phyloP scores from a whole-genome alignment of 495 filamentous ascomycete genomes.

The Penicillium robsamsonii region DNA sequence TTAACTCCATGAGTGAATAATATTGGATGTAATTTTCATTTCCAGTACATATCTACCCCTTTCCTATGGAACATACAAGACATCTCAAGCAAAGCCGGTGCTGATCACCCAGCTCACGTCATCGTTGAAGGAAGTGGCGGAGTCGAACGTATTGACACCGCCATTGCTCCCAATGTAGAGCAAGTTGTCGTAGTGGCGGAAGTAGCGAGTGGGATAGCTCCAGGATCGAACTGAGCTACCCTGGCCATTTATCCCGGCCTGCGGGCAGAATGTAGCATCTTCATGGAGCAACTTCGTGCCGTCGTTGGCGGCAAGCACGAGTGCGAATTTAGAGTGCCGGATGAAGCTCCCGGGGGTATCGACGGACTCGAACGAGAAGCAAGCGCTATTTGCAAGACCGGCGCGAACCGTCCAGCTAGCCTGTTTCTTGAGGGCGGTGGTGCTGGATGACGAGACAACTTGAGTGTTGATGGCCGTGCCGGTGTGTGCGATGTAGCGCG shows the following conservation, averaged over 20 bases:
- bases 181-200: slow-evolving; percentile 50
- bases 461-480: slow-evolving; percentile 48
- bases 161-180: slow-evolving; percentile 52
- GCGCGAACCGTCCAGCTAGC: slow-evolving; percentile 55
- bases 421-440: slow-evolving; percentile 43
- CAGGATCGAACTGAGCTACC: slow-evolving; percentile 51
- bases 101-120: slow-evolving; percentile 51
- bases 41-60: too few species aligned
- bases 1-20: background rate
- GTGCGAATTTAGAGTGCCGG: slow-evolving; percentile 48
- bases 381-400: slow-evolving; percentile 51
- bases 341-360: slow-evolving; percentile 56
- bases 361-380: slow-evolving; percentile 55
- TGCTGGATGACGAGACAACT: slow-evolving; percentile 52
- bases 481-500: slow-evolving; percentile 51
- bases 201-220: slow-evolving; percentile 55
- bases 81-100: slow-evolving; percentile 39
- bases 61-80: background rate
- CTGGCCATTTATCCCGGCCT: slow-evolving; percentile 44
- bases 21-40: background rate
- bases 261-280: slow-evolving; percentile 56
- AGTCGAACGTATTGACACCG: slow-evolving; percentile 50
- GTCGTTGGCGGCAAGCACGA: slow-evolving; percentile 47
- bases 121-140: slow-evolving; percentile 43
- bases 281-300: slow-evolving; percentile 51